phyloP scores from a whole-genome alignment of 129 eudicot species.

The Saposhnikovia divaricata region DNA sequence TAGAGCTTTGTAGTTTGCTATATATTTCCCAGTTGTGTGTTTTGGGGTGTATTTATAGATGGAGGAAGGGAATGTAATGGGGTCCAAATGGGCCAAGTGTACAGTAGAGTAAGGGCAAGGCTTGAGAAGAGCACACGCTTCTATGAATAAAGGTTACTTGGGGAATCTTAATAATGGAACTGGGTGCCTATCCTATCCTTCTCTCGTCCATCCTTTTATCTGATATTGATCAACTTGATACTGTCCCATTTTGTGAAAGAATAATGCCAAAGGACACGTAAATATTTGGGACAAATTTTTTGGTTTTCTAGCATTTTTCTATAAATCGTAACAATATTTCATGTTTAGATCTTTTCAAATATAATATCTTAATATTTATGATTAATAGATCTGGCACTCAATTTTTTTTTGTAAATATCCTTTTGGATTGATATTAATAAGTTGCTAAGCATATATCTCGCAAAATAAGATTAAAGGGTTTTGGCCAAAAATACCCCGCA shows the following conservation, averaged over 20 bases:
- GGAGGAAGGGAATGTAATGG: not conserved
- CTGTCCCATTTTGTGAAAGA: not conserved
- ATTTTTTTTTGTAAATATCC: too few relatives aligned
- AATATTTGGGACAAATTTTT: too few relatives aligned
- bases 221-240: not conserved
- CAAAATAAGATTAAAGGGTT: too few relatives aligned
- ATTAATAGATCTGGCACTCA: too few relatives aligned
- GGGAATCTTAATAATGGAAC: slow-evolving; percentile 34
- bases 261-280: too few relatives aligned
- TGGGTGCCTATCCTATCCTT: slow-evolving; percentile 19
- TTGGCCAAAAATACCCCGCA: too few relatives aligned
- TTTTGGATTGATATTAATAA: too few relatives aligned
- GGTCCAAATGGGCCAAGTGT: not conserved
- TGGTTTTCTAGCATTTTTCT: too few relatives aligned
- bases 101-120: not conserved
- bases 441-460: too few relatives aligned
- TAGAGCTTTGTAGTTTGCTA: slow-evolving; percentile 16
- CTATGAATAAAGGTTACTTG: not conserved
- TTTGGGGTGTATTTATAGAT: slow-evolving; percentile 40
- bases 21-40: slow-evolving; percentile 13
- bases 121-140: slow-evolving; percentile 28
- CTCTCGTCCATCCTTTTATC: slow-evolving; percentile 24
- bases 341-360: too few relatives aligned
- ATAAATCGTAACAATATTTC: too few relatives aligned
- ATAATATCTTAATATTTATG: too few relatives aligned